These are phyloP conservation scores for Chlamydomonas sp. DNA, from an alignment of 139 green algal species.

Conservation along the genomic window DNA sequence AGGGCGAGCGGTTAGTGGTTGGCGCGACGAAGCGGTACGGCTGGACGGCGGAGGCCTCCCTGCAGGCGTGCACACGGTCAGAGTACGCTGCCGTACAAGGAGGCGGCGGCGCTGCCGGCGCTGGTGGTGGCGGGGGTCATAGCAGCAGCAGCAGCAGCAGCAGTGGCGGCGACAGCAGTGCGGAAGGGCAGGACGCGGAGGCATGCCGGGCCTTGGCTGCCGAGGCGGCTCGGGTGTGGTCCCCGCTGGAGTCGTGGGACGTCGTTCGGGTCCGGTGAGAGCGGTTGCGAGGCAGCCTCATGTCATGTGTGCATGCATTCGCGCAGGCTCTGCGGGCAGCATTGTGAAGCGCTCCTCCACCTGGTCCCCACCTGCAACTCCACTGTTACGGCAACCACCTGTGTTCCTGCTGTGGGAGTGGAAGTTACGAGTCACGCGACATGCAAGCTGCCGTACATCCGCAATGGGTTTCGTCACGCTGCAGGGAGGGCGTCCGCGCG, in stretches of 20 bases:
- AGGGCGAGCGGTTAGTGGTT: slow-evolving; percentile 64
- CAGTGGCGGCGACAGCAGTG: neutral
- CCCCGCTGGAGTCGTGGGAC: too few species aligned
- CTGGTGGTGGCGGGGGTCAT: slow-evolving; percentile 11
- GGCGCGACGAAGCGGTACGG: slow-evolving; percentile 78
- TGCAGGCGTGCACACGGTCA: slow-evolving; percentile 39
- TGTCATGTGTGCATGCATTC: too few species aligned
- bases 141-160: neutral
- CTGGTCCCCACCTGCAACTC: too few species aligned
- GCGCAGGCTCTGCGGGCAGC: too few species aligned
- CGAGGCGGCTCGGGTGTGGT: neutral
- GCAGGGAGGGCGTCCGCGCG: slow-evolving; percentile 75
- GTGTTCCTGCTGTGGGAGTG: neutral
- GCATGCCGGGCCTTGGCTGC: neutral
- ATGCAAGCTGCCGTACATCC: too few species aligned
- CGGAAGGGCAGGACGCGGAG: neutral
- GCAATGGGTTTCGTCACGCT: neutral
- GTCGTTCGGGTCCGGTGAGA: too few species aligned
- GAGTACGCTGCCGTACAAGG: slow-evolving; percentile 8
- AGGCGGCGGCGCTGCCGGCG: neutral
- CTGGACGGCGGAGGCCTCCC: slow-evolving; percentile 51
- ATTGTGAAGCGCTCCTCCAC: too few species aligned
- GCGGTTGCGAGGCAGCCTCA: too few species aligned
- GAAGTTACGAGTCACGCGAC: neutral
- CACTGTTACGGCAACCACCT: too few species aligned